Conservation (phyloP, 2,329 filamentous ascomycete species). For the Moelleriella libera region DNA sequence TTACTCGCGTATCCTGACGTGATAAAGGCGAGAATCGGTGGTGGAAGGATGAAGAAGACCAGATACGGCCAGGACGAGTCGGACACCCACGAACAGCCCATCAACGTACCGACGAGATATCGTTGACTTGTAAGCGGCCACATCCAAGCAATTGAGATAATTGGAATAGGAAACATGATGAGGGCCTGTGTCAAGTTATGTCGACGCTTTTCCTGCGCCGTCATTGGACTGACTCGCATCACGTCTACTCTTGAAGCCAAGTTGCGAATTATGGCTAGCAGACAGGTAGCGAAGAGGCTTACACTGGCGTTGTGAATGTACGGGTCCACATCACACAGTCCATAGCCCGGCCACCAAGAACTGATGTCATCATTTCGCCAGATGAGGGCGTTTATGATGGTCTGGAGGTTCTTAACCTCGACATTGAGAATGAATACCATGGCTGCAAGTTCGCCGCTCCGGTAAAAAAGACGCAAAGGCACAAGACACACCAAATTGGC, state of each 20-base stretch:
- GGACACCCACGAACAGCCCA: slow-evolving; percentile 32
- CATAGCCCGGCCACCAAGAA: slow-evolving; percentile 35
- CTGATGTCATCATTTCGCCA: slow-evolving; percentile 37
- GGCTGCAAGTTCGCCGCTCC: slow-evolving; percentile 40
- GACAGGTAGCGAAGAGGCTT: slow-evolving; percentile 32
- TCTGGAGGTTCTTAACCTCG: slow-evolving; percentile 31
- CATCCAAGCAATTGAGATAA: slow-evolving; percentile 32
- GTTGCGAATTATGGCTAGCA: slow-evolving; percentile 40
- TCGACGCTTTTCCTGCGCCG: slow-evolving; percentile 23
- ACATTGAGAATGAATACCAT: slow-evolving; percentile 32
- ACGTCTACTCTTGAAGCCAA: slow-evolving; percentile 35
- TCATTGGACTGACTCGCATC: slow-evolving; percentile 24
- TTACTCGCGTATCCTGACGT: slow-evolving; percentile 34
- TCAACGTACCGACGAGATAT: slow-evolving; percentile 33
- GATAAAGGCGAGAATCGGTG: slow-evolving; percentile 25
- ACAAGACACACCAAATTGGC: slow-evolving; percentile 33
- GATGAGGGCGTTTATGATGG: slow-evolving; percentile 34
- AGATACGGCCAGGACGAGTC: slow-evolving; percentile 32
- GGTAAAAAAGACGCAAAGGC: slow-evolving; percentile 34
- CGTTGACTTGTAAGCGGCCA: slow-evolving; percentile 32
- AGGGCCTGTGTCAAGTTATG: slow-evolving; percentile 32
- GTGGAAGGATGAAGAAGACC: slow-evolving; percentile 32
- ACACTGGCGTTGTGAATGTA: slow-evolving; percentile 31
- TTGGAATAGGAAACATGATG: slow-evolving; percentile 39
- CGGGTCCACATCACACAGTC: slow-evolving; percentile 38